Evolutionary conservation across 2,329 filamentous ascomycete genomes (phyloP).

Genomic region (Epichloe brachyelytri): DNA sequence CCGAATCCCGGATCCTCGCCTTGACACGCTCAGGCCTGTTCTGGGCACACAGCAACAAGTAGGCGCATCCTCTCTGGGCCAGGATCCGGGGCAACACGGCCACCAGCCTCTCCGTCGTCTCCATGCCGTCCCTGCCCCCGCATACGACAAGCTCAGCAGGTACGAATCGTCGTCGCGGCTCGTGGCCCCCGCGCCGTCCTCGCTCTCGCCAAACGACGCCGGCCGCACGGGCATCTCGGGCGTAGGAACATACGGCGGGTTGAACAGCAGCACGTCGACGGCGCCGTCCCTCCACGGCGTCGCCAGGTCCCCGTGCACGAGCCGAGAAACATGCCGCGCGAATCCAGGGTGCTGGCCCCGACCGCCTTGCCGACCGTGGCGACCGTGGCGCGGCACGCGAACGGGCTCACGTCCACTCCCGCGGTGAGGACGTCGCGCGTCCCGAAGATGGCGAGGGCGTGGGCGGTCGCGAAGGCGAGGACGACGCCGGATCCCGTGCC

Average conservation of each 20-base stretch:
- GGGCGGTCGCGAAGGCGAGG: constrained; percentile 73
- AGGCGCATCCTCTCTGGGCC: constrained; percentile 61
- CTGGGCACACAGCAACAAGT: constrained; percentile 79
- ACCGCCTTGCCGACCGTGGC: constrained; percentile 49
- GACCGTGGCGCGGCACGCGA: constrained; percentile 65
- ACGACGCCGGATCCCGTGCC: constrained; percentile 89
- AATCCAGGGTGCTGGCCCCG: constrained; percentile 14
- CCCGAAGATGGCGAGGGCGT: constrained; percentile 61
- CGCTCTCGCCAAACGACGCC: constrained; percentile 14
- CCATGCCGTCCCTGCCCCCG: constrained; percentile 89
- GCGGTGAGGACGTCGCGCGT: constrained; percentile 56
- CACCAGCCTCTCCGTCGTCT: constrained; percentile 72
- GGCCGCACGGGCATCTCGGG: constrained; percentile 51
- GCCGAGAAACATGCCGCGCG: constrained; percentile 46
- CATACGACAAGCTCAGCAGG: constrained; percentile 74
- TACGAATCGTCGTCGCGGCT: constrained; percentile 71
- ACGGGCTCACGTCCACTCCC: constrained; percentile 72
- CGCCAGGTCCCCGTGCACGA: constrained; percentile 58
- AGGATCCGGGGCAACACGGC: constrained; percentile 53
- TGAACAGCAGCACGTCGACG: constrained; percentile 86
- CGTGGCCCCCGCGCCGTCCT: constrained; percentile 13
- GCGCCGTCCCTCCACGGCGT: constrained; percentile 39
- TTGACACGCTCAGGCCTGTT: constrained; percentile 73
- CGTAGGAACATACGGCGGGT: constrained; percentile 93
- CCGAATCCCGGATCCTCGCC: constrained; percentile 41